Evolutionary conservation across 257 asterid genomes (phyloP).

Genomic region (Solanum sparsipilum): DNA sequence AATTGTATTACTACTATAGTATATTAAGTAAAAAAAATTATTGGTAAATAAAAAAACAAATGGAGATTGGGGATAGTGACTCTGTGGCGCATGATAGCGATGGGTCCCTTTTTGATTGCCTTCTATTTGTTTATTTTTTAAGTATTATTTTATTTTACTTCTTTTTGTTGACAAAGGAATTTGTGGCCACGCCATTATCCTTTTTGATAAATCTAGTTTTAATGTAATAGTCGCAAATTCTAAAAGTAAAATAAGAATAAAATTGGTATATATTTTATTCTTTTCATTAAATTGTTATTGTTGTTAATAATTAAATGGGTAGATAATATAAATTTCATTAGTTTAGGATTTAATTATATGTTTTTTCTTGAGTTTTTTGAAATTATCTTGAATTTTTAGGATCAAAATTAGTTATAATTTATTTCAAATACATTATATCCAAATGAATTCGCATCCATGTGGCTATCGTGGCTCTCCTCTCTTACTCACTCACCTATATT

Average conservation of each 20-base stretch:
- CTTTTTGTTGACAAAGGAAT: neutral
- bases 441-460: too few species aligned
- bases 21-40: neutral
- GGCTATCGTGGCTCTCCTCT: too few species aligned
- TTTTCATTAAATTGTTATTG: too few species aligned
- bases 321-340: too few species aligned
- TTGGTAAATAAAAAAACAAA: neutral
- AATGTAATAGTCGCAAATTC: neutral
- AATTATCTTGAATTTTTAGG: too few species aligned
- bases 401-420: too few species aligned
- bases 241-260: neutral
- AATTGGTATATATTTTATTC: neutral
- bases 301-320: too few species aligned
- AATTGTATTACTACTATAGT: neutral
- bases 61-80: conserved; percentile 12
- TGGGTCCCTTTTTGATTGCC: conserved; percentile 5
- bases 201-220: too few species aligned
- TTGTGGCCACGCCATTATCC: neutral
- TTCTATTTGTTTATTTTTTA: neutral
- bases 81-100: conserved; percentile 33
- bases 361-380: too few species aligned
- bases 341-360: too few species aligned
- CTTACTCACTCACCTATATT: too few species aligned
- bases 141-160: neutral
- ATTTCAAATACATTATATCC: too few species aligned